phyloP scores from a whole-genome alignment of 1,284 basidiomycete species.

The Nidula niveotomentosa region DNA sequence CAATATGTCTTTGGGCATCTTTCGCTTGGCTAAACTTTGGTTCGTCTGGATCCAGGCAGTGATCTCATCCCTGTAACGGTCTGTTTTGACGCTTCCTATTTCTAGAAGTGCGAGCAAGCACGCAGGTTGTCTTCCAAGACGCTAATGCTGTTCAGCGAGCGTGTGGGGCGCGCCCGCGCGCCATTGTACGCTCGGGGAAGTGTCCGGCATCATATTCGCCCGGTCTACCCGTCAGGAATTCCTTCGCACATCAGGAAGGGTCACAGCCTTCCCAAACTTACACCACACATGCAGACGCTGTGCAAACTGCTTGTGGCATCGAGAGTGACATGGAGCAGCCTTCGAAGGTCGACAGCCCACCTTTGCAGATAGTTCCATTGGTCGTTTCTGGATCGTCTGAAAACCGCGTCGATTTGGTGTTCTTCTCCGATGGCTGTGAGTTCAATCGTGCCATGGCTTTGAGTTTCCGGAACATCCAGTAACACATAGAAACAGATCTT shows the following conservation, averaged over 20 bases:
- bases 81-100: too few species aligned
- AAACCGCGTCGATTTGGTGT: slow-evolving; percentile 76
- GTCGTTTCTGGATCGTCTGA: slow-evolving; percentile 58
- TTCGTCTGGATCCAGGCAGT: too few species aligned
- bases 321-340: background rate
- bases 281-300: background rate
- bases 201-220: background rate
- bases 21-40: too few species aligned
- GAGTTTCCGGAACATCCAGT: background rate
- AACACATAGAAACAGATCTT: slow-evolving; percentile 46
- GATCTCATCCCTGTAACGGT: too few species aligned
- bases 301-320: background rate
- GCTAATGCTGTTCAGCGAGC: too few species aligned
- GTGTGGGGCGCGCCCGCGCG: too few species aligned
- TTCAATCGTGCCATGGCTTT: background rate
- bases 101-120: too few species aligned
- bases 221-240: background rate
- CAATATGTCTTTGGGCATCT: too few species aligned
- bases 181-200: background rate
- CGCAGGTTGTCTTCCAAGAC: too few species aligned
- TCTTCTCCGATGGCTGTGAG: slow-evolving; percentile 86
- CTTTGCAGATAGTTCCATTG: slow-evolving; percentile 57
- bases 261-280: background rate
- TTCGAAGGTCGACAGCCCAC: slow-evolving; percentile 36
- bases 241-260: too few species aligned